phyloP scores from a whole-genome alignment of 176 grass and related monocot species.

The Phoenix dactylifera region DNA sequence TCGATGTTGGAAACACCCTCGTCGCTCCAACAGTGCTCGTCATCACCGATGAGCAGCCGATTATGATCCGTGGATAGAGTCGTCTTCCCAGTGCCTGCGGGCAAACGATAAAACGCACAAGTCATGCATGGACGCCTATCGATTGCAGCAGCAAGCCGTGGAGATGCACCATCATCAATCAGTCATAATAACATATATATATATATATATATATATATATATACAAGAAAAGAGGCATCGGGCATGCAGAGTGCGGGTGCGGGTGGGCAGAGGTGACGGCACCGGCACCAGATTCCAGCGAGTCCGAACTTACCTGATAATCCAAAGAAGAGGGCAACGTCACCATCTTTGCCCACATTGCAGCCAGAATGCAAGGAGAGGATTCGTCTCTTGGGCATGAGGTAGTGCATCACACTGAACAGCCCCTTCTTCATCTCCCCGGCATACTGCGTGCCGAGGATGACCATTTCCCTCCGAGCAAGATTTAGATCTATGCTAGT shows the following conservation, averaged over 20 bases:
- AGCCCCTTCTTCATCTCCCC: slow-evolving; percentile 99
- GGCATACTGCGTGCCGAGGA: slow-evolving; percentile 98
- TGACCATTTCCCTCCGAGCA: slow-evolving; percentile 96
- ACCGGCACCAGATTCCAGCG: slow-evolving; percentile 4
- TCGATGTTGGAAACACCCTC: slow-evolving; percentile 93
- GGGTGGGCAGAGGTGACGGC: slow-evolving; percentile 64
- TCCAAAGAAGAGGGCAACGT: slow-evolving; percentile 99
- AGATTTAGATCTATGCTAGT: slow-evolving; percentile 93
- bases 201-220: too few species aligned
- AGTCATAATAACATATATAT: too few species aligned
- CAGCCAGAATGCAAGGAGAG: slow-evolving; percentile 94
- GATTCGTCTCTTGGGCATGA: slow-evolving; percentile 90
- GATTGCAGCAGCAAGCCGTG: too few species aligned
- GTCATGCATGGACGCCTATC: too few species aligned
- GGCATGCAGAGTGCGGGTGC: slow-evolving; percentile 23
- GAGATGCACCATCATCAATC: slow-evolving; percentile 4
- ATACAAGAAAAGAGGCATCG: too few species aligned
- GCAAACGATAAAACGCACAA: background rate
- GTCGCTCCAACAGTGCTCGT: slow-evolving; percentile 96
- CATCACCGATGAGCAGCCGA: slow-evolving; percentile 74
- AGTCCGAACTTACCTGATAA: slow-evolving; percentile 73
- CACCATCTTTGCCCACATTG: slow-evolving; percentile 94
- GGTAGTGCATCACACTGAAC: slow-evolving; percentile 99
- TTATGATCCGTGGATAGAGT: slow-evolving; percentile 94
- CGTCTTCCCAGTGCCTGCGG: slow-evolving; percentile 80